These are phyloP conservation scores for Heritiera fomes DNA, from an alignment of 345 rosid genomes.

Conservation along the genomic window DNA sequence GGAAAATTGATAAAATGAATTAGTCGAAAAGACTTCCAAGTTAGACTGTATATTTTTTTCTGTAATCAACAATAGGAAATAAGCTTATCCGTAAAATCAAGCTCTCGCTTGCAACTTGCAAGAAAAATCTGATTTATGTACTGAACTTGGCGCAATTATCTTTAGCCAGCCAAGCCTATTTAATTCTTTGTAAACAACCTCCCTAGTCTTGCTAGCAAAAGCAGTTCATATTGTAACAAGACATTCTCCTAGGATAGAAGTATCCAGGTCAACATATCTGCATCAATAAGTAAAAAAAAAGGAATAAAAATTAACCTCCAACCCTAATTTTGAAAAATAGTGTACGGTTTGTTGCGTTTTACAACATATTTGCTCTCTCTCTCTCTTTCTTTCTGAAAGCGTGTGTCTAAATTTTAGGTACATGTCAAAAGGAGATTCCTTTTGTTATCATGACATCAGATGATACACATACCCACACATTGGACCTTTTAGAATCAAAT, in stretches of 20 bases:
- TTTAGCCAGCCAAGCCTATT: not conserved
- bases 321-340: not conserved
- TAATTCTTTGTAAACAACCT: not conserved
- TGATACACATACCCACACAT: constrained; percentile 81
- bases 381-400: not conserved
- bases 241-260: not conserved
- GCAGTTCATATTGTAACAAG: not conserved
- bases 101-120: not conserved
- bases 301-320: not conserved
- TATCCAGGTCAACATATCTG: not conserved
- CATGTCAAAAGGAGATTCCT: constrained; percentile 62
- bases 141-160: not conserved
- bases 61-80: not conserved
- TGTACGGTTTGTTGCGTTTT: not conserved
- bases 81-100: not conserved
- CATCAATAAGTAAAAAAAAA: not conserved
- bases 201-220: not conserved
- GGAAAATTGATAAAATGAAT: not conserved
- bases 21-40: not conserved
- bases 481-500: constrained; percentile 66
- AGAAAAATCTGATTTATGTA: not conserved
- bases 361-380: constrained; percentile 9
- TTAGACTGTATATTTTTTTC: not conserved
- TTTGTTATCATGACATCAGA: constrained; percentile 95
- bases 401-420: constrained; percentile 42